Percentiles rank a stretch among this genome's conserved stretches.
Conservation (phyloP, 371 early-diverging fungal genomes). For the Apophysomyces trapeziformis region DNA sequence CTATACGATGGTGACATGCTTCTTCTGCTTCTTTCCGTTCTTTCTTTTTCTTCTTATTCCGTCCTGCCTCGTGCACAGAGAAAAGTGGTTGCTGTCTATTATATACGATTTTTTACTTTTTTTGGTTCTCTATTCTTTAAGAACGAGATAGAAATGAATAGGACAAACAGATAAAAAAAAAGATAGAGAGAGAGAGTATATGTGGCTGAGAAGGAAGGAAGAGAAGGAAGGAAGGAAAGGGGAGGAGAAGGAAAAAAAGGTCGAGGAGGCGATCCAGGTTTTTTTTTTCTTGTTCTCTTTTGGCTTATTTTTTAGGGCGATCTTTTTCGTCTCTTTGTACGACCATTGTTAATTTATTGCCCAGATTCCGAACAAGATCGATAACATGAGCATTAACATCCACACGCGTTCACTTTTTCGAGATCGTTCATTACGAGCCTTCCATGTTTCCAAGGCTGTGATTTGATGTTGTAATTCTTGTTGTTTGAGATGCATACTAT, state of each 20-base stretch:
- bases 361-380: conserved; percentile 20
- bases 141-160: too few species aligned
- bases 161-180: too few species aligned
- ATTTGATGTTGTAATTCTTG: conserved; percentile 36
- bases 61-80: not conserved
- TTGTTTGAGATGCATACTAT: conserved; percentile 27
- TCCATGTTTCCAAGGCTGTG: conserved; percentile 30
- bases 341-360: not conserved
- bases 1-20: conserved; percentile 21
- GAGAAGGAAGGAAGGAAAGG: not conserved
- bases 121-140: too few species aligned
- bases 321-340: conserved; percentile 5
- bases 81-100: not conserved
- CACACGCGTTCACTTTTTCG: conserved; percentile 41
- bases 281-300: too few species aligned
- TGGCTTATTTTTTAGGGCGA: not conserved
- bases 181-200: not conserved
- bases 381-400: conserved; percentile 33
- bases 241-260: conserved; percentile 1
- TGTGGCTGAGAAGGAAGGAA: conserved; percentile 2
- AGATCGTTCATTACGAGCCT: conserved; percentile 24
- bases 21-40: too few species aligned
- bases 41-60: too few species aligned
- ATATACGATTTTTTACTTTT: too few species aligned
- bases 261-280: not conserved